Conservation (phyloP, 2,329 filamentous ascomycete genomes). For the Epichloe sylvatica region DNA sequence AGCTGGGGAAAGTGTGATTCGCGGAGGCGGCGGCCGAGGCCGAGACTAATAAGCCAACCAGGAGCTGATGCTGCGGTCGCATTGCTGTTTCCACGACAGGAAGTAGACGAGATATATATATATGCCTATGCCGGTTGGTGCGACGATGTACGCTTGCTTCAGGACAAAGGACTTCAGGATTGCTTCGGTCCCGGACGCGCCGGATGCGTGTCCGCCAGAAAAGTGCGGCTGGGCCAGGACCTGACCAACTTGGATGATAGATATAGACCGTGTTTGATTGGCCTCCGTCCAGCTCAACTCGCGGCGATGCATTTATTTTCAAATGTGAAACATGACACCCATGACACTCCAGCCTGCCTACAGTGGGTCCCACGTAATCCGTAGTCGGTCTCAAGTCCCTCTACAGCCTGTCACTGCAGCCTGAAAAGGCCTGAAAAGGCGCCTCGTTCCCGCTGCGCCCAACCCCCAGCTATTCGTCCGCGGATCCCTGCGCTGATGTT, state of each 20-base stretch:
- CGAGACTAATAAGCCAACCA: background rate
- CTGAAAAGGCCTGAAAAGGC: no score
- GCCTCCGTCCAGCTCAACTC: background rate
- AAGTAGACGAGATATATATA: no score
- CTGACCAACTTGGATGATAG: background rate
- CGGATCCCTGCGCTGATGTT: slow-evolving; percentile 2
- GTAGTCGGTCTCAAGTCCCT: no score
- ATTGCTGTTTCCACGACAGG: background rate
- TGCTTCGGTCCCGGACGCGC: background rate
- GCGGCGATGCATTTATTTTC: no score
- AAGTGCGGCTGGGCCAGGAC: background rate
- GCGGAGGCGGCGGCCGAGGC: background rate
- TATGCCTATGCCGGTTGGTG: no score
- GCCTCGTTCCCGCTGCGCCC: no score
- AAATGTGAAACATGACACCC: no score
- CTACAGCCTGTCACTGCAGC: no score
- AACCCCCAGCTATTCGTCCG: background rate
- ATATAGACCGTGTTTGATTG: background rate
- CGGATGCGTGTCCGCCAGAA: background rate
- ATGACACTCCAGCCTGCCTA: no score
- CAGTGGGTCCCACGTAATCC: no score
- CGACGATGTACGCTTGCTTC: no score
- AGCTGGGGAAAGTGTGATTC: slow-evolving; percentile 7
- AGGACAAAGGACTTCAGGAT: no score
- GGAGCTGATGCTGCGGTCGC: background rate